A percentile compares a stretch with the other conserved stretches of the same genome.
phyloP scores from a whole-genome alignment of 768 basidiomycete species.

The Calocybe cyanea region DNA sequence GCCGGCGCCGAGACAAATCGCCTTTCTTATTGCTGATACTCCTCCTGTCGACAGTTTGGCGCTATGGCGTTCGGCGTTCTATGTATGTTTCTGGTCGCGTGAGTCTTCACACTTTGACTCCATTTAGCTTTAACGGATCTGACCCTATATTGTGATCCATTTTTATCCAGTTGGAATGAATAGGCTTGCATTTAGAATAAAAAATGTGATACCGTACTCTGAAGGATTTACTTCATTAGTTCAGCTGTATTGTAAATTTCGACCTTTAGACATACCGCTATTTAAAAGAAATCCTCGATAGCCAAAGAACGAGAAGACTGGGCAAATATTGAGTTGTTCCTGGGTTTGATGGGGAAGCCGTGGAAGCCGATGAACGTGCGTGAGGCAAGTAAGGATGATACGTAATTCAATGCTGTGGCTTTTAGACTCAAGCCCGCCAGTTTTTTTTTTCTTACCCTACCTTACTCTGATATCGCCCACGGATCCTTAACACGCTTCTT shows the following conservation, averaged over 20 bases:
- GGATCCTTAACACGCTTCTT: no score
- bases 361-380: slow-evolving; percentile 53
- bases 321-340: neutral
- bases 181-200: no score
- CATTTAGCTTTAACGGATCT: neutral
- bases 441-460: slow-evolving; percentile 24
- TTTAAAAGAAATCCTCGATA: no score
- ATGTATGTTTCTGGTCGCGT: slow-evolving; percentile 93
- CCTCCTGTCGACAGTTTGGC: slow-evolving; percentile 56
- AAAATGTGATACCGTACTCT: no score
- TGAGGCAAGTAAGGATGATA: slow-evolving; percentile 23
- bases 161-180: slow-evolving; percentile 90
- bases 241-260: no score
- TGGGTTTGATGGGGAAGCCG: slow-evolving; percentile 12
- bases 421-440: slow-evolving; percentile 11
- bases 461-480: no score
- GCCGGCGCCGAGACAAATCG: slow-evolving; percentile 11
- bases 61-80: slow-evolving; percentile 89
- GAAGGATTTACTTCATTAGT: no score
- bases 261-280: no score
- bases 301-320: no score
- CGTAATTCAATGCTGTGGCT: slow-evolving; percentile 26
- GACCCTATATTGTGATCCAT: slow-evolving; percentile 5
- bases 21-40: slow-evolving; percentile 7
- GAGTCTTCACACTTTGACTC: slow-evolving; percentile 33